phyloP scores from a whole-genome alignment of 768 basidiomycete genomes.

The Pulveroboletus sp. region DNA sequence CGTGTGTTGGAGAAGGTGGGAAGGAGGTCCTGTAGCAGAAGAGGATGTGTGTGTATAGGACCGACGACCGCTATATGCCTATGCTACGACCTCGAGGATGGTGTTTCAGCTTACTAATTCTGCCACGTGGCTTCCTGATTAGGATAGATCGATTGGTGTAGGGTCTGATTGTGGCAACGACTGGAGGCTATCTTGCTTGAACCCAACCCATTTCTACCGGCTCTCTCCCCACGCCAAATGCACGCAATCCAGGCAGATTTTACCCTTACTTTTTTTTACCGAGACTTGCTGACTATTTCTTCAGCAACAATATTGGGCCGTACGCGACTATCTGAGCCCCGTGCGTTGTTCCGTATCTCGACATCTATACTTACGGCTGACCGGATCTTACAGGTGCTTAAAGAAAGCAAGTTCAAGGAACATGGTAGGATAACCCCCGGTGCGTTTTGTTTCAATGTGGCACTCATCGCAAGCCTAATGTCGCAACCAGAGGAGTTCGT shows the following conservation, averaged over 20 bases:
- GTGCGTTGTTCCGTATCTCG: constrained; percentile 44
- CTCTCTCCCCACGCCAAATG: constrained; percentile 29
- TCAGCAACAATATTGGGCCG: constrained; percentile 90
- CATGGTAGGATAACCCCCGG: constrained; percentile 95
- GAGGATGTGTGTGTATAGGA: too few species aligned
- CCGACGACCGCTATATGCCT: too few species aligned
- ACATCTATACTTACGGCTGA: constrained; percentile 25
- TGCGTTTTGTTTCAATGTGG: constrained; percentile 33
- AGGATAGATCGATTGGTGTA: constrained; percentile 32
- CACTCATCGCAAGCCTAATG: constrained; percentile 8
- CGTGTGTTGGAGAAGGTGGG: too few species aligned
- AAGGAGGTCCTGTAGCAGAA: too few species aligned
- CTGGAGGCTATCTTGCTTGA: constrained; percentile 15
- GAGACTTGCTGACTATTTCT: background rate
- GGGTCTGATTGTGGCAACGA: constrained; percentile 30
- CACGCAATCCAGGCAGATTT: constrained; percentile 46
- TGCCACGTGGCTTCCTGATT: constrained; percentile 30
- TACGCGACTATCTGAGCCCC: constrained; percentile 91
- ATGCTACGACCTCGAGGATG: too few species aligned
- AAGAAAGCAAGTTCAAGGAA: constrained; percentile 99
- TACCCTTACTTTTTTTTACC: background rate
- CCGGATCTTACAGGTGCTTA: constrained; percentile 67
- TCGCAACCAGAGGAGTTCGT: constrained; percentile 85
- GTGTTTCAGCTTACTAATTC: constrained; percentile 3
- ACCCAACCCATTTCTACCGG: constrained; percentile 11